Percentiles rank a stretch among this genome's conserved stretches.
phyloP scores from a whole-genome alignment of 2,329 filamentous ascomycete genomes.

The Beauveria varroae region DNA sequence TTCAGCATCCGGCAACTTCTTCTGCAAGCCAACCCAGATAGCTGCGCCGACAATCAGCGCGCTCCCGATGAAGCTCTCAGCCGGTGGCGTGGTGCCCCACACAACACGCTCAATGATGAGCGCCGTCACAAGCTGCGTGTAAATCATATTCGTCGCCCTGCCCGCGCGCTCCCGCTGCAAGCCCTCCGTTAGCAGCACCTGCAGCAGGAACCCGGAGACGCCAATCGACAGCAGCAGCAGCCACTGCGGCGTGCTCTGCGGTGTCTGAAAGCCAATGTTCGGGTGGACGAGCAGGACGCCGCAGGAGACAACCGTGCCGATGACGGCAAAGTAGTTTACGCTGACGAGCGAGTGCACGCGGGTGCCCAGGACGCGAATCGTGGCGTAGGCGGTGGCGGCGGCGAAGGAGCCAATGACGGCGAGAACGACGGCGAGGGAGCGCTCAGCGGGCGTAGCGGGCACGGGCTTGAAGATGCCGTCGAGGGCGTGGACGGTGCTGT shows the following conservation, averaged over 20 bases:
- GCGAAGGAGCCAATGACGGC: conserved; percentile 64
- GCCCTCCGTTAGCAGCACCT: conserved; percentile 68
- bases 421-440: conserved; percentile 56
- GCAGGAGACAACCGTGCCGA: conserved; percentile 58
- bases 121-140: conserved; percentile 26
- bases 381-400: conserved; percentile 61
- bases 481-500: conserved; percentile 14
- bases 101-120: conserved; percentile 33
- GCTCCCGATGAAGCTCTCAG: conserved; percentile 31
- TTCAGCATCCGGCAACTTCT: conserved; percentile 22
- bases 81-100: conserved; percentile 34
- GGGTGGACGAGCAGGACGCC: conserved; percentile 46
- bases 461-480: conserved; percentile 22
- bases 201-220: conserved; percentile 66
- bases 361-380: conserved; percentile 67
- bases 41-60: conserved; percentile 33
- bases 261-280: conserved; percentile 31
- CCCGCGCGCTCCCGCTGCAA: conserved; percentile 57
- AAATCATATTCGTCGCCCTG: conserved; percentile 25
- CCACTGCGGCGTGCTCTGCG: conserved; percentile 19
- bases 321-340: conserved; percentile 68
- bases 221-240: conserved; percentile 56
- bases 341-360: conserved; percentile 67
- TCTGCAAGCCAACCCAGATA: conserved; percentile 35
- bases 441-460: conserved; percentile 47